Conservation (phyloP, 192 early-diverging fungal genomes). For the Podila epicladia region DNA sequence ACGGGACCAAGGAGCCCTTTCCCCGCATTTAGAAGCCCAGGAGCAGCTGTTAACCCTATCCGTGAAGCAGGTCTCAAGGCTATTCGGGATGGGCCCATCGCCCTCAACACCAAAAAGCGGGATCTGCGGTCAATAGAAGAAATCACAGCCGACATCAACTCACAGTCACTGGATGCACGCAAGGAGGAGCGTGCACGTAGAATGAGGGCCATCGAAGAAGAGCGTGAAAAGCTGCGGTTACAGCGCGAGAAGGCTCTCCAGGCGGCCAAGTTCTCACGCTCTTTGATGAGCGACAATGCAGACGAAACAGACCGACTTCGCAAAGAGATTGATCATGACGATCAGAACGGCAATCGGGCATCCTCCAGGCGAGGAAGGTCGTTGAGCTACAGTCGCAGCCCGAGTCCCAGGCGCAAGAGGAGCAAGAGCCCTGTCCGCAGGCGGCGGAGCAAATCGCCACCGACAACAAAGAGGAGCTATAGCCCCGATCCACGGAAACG, state of each 20-base stretch:
- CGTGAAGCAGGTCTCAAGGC: constrained; percentile 47
- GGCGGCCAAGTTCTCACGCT: constrained; percentile 28
- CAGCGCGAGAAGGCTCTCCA: constrained; percentile 45
- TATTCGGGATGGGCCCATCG: constrained; percentile 37
- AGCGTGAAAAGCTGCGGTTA: constrained; percentile 10
- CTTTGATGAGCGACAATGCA: constrained; percentile 29
- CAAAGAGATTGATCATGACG: constrained; percentile 16
- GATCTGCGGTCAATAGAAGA: constrained; percentile 36
- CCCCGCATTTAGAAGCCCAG: constrained; percentile 30
- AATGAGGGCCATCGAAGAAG: constrained; percentile 34
- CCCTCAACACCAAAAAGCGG: constrained; percentile 38
- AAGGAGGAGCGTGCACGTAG: constrained; percentile 22
- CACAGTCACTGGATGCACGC: constrained; percentile 8
- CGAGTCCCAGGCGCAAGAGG: constrained; percentile 6
- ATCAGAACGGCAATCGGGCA: background rate
- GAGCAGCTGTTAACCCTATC: constrained; percentile 20
- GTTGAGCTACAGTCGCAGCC: constrained; percentile 23
- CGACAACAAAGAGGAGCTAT: constrained; percentile 5
- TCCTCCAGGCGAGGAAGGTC: background rate
- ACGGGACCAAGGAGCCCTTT: constrained; percentile 23
- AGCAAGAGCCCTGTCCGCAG: constrained; percentile 24
- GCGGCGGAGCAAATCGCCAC: constrained; percentile 16
- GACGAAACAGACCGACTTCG: constrained; percentile 31
- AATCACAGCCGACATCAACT: constrained; percentile 9
- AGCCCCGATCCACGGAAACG: constrained; percentile 28